Evolutionary conservation across 2,329 filamentous ascomycete genomes (phyloP).

Genomic region (Fonsecaea erecta): DNA sequence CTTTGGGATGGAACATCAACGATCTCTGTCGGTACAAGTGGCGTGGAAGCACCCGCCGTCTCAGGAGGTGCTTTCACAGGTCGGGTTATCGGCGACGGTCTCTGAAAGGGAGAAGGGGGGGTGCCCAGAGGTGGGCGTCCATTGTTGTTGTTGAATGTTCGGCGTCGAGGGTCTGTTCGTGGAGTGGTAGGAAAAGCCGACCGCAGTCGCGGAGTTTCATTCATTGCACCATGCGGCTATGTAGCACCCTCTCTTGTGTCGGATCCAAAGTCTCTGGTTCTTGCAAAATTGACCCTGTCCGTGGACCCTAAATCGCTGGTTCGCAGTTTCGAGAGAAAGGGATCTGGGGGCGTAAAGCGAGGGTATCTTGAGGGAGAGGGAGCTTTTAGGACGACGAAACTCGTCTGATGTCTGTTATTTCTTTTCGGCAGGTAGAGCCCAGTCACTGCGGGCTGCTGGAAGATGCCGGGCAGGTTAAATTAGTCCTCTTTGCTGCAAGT

Average conservation of each 20-base stretch:
- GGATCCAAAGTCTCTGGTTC: background rate
- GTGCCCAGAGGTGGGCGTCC: slow-evolving; percentile 24
- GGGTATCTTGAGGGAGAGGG: background rate
- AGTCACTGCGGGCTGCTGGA: background rate
- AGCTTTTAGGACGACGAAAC: background rate
- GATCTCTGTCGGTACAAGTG: slow-evolving; percentile 78
- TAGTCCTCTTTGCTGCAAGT: background rate
- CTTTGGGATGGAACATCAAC: slow-evolving; percentile 91
- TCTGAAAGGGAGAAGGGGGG: slow-evolving; percentile 21
- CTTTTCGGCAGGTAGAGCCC: background rate
- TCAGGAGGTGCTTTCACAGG: slow-evolving; percentile 26
- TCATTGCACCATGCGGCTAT: slow-evolving; percentile 69
- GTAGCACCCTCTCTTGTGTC: slow-evolving; percentile 1
- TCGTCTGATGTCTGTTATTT: background rate
- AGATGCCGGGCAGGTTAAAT: background rate
- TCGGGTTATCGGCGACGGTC: slow-evolving; percentile 35
- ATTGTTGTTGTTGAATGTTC: slow-evolving; percentile 25
- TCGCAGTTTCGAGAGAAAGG: slow-evolving; percentile 2
- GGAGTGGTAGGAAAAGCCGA: slow-evolving; percentile 82
- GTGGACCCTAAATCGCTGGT: background rate
- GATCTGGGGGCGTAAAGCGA: background rate
- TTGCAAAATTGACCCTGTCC: background rate
- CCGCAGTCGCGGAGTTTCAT: slow-evolving; percentile 78
- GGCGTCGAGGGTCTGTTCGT: slow-evolving; percentile 41
- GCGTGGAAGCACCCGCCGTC: slow-evolving; percentile 45